Base-by-base conservation (phyloP, 2,329 filamentous ascomycete species). In the Beauveria pseudobassiana region DNA sequence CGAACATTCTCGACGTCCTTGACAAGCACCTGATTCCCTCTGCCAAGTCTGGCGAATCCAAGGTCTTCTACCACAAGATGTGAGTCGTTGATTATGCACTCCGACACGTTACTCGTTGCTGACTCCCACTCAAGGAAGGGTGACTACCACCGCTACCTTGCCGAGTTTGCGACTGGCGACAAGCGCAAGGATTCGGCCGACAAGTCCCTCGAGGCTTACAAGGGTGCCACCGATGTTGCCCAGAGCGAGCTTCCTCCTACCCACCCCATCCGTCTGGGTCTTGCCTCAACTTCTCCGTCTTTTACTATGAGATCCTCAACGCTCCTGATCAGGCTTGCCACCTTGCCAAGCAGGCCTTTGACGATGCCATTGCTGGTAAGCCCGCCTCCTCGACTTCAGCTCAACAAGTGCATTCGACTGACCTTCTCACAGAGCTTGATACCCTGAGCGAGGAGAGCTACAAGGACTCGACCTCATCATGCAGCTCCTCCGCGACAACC, bases 21-120 rank as follows among this genome's bases (percentile, higher is more conserved):
- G 92, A 97, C 81, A 80, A 93, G 80, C 90, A 93, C 82, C 84
- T 98, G 73, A 97, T 98, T 73, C 90, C 91, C 71, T 95, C 90
- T 71, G 93, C 93, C 70, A 89, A 95, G 84, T 91, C 87, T 73
- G 93, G 93, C 79, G 93, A 98, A 84, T 96, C 92, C 73, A 97
- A 97, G 87, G 93, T 98, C 72, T 98, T 98, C 83, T 97, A 97
- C 83, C 93, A 98, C 89, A 98, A 98, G 89, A 98, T 98, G 92
- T 96, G 78, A 62, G 45, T 52, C 7, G 55, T 56, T 49, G 28
- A 28, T 30, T 3, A n/a, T 24, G 49, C 49, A 20, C 7, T 28
- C 42, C 53, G 10, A 10, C 18, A 14, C 10, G 10, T 16, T 22
- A 9, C 46, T 16, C 12, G n/a, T 51, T 40, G 20, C 42, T 40